A percentile compares a stretch with the other conserved stretches of the same genome.
phyloP scores from a whole-genome alignment of 2,329 filamentous ascomycete genomes.

The Cladobotryum mycophilum region DNA sequence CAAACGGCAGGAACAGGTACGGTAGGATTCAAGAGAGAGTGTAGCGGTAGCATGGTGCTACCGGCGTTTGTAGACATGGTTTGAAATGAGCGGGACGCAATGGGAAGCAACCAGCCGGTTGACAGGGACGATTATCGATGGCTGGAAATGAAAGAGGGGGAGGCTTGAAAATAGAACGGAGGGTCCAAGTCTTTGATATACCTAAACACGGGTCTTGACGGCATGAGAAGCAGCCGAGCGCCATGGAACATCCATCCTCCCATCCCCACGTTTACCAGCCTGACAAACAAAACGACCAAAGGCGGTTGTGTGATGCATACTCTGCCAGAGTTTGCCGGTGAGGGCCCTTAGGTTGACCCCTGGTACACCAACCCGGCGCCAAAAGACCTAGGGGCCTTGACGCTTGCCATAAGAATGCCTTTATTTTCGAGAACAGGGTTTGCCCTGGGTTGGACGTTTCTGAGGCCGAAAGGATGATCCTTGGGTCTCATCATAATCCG shows the following conservation, averaged over 20 bases:
- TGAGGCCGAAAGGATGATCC: neutral
- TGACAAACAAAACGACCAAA: conserved; percentile 20
- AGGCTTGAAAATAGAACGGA: neutral
- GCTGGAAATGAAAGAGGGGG: neutral
- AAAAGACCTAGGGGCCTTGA: neutral
- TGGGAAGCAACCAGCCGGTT: conserved; percentile 2
- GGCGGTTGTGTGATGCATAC: neutral
- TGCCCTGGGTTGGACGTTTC: neutral
- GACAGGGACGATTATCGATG: neutral
- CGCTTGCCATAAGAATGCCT: neutral
- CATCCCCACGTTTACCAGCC: conserved; percentile 18
- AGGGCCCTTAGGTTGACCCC: neutral
- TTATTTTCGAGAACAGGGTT: neutral
- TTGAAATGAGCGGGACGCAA: neutral
- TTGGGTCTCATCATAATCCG: conserved; percentile 1
- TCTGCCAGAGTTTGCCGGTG: neutral
- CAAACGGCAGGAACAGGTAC: conserved; percentile 35
- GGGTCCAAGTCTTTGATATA: conserved; percentile 20
- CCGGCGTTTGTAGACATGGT: conserved; percentile 15
- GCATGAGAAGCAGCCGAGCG: conserved; percentile 19
- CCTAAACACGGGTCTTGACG: conserved; percentile 17
- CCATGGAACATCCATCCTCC: conserved; percentile 17
- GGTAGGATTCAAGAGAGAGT: conserved; percentile 60
- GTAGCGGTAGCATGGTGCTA: conserved; percentile 55
- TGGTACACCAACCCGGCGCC: neutral